Percentiles rank a stretch among this genome's conserved stretches.
phyloP scores from a whole-genome alignment of 345 rosid genomes.

The Acer saccharum region DNA sequence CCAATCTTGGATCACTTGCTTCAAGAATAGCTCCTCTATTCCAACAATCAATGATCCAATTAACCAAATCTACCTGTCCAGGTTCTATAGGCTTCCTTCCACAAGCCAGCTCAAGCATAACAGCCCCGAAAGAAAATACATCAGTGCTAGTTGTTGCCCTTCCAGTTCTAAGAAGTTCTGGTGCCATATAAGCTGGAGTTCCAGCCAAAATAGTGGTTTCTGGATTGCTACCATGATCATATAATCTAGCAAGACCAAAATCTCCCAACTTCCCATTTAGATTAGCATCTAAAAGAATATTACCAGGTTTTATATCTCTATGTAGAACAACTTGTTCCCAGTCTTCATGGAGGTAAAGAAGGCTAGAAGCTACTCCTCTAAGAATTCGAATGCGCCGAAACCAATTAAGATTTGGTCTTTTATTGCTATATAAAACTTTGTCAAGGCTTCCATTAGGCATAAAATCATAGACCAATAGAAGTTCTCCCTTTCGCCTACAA shows the following conservation, averaged over 20 bases:
- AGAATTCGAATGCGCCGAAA: constrained; percentile 38
- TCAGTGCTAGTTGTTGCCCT: constrained; percentile 40
- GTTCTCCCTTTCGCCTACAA: constrained; percentile 38
- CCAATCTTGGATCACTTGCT: constrained; percentile 18
- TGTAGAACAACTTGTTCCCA: constrained; percentile 52
- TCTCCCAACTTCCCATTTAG: constrained; percentile 47
- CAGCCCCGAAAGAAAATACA: constrained; percentile 46
- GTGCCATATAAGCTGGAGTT: constrained; percentile 50
- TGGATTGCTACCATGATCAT: constrained; percentile 40
- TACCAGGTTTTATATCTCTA: constrained; percentile 46
- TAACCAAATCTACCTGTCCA: constrained; percentile 31
- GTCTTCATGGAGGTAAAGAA: constrained; percentile 42
- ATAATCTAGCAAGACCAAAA: constrained; percentile 40
- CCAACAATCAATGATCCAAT: constrained; percentile 32
- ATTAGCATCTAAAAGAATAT: constrained; percentile 38
- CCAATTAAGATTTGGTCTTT: constrained; percentile 29
- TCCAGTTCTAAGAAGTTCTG: constrained; percentile 42
- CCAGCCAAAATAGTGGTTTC: constrained; percentile 31
- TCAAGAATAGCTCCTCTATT: constrained; percentile 15
- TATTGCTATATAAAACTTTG: constrained; percentile 24
- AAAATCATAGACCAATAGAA: constrained; percentile 49
- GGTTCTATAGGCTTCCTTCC: constrained; percentile 46
- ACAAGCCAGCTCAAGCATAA: constrained; percentile 50
- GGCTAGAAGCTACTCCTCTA: constrained; percentile 34
- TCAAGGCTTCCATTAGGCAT: constrained; percentile 62